Base-by-base conservation (phyloP, 805 yeast species). In the Komagataella mondaviorum region DNA sequence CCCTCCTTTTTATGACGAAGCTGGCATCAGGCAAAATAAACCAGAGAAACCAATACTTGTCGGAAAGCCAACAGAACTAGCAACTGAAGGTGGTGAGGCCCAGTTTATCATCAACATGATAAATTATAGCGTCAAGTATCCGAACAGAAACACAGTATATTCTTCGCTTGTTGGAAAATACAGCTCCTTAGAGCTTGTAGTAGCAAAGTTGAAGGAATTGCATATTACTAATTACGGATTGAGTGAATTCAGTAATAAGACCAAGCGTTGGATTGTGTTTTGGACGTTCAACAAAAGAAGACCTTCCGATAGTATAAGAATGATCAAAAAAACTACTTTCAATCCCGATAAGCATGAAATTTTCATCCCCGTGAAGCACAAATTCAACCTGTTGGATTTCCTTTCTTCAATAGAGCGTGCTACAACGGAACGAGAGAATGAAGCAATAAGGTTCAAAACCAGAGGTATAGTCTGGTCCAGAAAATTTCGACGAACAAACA, bases 1-100 rank as follows among this genome's bases (percentile, higher is more conserved):
- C 55, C 82, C 82, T 3, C 82, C 82, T 1, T 77, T 77, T 55
- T 77, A 75, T 56, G 61, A 57, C 1, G 79, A 74, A 47, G 53
- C 72, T 57, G 50, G 3, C 59, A 60, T 14, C 45, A 51, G 6
- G 45, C 46, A 1, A n/a, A 44, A 4, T 76, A 75, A 54, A 23
- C 36, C 14, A 10, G 44, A 46, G 14, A 24, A 8, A 3, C 24
- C 47, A 1, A 57, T 54, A 4, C 68, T 69, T 12, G 45, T 51
- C 1, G 80, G 74, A 1, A 56, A 61, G 3, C 48, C 53, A 0
- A 52, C 53, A 20, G 82, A 77, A 51, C 57, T 77, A 46, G 56
- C 70, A 10, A 72, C 71, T 2, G 51, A 55, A 18, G 80, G 79
- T 2, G 82, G 82, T 3, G 82, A 77, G 49, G 55, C 60, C 14